Evolutionary conservation across 2,329 filamentous ascomycete genomes (phyloP), one percentile per base, ranked within the genome.

Genomic region (Paecilomyces variotii): DNA sequence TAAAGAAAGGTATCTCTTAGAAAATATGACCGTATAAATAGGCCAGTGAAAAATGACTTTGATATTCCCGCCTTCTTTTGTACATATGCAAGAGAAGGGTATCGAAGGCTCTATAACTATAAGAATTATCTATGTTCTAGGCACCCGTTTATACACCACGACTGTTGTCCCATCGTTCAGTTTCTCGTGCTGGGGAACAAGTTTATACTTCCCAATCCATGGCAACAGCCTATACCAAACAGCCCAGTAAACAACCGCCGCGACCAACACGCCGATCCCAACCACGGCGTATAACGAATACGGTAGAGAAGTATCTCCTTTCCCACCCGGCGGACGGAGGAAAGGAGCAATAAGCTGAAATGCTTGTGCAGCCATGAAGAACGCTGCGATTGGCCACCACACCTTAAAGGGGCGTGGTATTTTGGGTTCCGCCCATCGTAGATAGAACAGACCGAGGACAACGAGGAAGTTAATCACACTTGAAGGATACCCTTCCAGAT

Each of bases 271-370:
- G 1, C 64, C 78, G 57, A 79, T 75, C 2, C 78, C 79, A 6
- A 80, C 76, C 10, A 80, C 71, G 56, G 78, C 78, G 58, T 79
- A 75, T 27, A 80, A 67, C 61, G 73, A 81, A 65, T 81, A 81
- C 0, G 79, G 79, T 32, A 81, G 65, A 45, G 78, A 73, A 60
- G 80, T 80, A 12, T 79, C 74, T 54, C 74, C 77, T 39, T 79
- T 71, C 2, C 72, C 76, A 5, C 73, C 71, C 0, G 69, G 69
- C 0, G 78, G 78, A 1, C 77, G 77, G 3, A 80, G 69, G 61
- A 80, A 87, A 0, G 84, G 84, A 0, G 84, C 83, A 7, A 85
- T 70, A 35, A 85, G 78, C 56, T 87, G 81, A 64, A 84, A 86
- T 51, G 84, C 72, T 69, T 87, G 86, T 67, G 81, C 83, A 63